Percentiles rank a stretch among this genome's conserved stretches.
These are phyloP conservation scores for Sclerotinia spermophila DNA, from an alignment of 2,329 filamentous ascomycete species.

Conservation along the genomic window DNA sequence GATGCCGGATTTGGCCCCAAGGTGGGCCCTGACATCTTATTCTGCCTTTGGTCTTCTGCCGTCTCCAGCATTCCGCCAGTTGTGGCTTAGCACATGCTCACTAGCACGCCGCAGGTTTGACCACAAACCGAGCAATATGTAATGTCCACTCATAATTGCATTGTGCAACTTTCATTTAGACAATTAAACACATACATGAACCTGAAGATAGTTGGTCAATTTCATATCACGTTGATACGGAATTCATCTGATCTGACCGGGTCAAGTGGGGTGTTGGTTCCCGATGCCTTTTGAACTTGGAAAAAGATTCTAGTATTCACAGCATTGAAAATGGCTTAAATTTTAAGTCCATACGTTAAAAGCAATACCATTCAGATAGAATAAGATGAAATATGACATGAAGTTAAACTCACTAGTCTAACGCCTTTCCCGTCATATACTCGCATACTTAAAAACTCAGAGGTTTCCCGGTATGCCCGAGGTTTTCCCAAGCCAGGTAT, in stretches of 20 bases:
- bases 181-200: not conserved
- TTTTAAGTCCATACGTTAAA: not conserved
- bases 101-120: not conserved
- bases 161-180: not conserved
- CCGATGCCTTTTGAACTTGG: not conserved
- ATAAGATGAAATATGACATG: not conserved
- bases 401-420: not conserved
- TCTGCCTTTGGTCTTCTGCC: not conserved
- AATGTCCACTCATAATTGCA: not conserved
- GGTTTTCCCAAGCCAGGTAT: not conserved
- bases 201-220: not conserved
- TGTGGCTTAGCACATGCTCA: not conserved
- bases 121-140: not conserved
- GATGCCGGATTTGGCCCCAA: not conserved
- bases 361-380: not conserved
- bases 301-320: too few relatives aligned
- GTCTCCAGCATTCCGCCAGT: not conserved
- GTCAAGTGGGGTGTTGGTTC: not conserved
- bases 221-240: not conserved
- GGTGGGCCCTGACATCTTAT: not conserved
- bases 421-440: not conserved
- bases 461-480: not conserved
- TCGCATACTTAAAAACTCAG: not conserved
- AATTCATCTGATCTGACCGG: not conserved
- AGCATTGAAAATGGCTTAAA: not conserved